These are phyloP conservation scores for Wickerhamiella alocasiicola DNA, from an alignment of 805 yeast genomes.

Conservation along the genomic window DNA sequence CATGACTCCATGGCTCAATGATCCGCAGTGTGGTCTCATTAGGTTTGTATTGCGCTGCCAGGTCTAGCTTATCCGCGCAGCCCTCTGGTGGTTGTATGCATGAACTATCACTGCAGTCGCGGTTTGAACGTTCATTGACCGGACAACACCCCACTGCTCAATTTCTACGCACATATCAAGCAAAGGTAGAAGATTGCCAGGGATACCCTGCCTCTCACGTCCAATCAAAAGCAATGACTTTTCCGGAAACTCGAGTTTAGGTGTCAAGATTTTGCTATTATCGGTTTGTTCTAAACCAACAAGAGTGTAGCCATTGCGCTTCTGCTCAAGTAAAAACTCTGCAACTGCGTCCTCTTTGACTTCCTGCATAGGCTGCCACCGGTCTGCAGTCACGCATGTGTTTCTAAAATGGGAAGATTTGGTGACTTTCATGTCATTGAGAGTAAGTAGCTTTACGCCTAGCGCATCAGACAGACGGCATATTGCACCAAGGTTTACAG, in stretches of 20 bases:
- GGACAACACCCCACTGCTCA: conserved; percentile 79
- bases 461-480: conserved; percentile 85
- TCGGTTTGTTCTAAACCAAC: conserved; percentile 92
- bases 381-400: conserved; percentile 90
- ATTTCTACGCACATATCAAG: conserved; percentile 82
- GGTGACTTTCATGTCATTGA: conserved; percentile 55
- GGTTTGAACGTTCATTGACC: conserved; percentile 95
- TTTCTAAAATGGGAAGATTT: conserved; percentile 59
- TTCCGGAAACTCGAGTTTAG: conserved; percentile 56
- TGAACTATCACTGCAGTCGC: conserved; percentile 92
- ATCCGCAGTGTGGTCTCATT: too few species aligned
- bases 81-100: conserved; percentile 43
- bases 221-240: conserved; percentile 74
- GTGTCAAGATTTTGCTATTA: conserved; percentile 58
- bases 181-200: conserved; percentile 70
- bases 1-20: too few species aligned
- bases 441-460: conserved; percentile 73
- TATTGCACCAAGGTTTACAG: conserved; percentile 89
- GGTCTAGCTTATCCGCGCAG: not conserved
- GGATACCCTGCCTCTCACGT: conserved; percentile 81
- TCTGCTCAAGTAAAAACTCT: conserved; percentile 46
- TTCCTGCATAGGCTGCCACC: conserved; percentile 88
- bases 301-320: conserved; percentile 66
- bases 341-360: conserved; percentile 47
- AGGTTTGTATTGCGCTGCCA: too few species aligned